These are phyloP conservation scores for Aspergillus affinis DNA, from an alignment of 495 filamentous ascomycete species.

Conservation along the genomic window DNA sequence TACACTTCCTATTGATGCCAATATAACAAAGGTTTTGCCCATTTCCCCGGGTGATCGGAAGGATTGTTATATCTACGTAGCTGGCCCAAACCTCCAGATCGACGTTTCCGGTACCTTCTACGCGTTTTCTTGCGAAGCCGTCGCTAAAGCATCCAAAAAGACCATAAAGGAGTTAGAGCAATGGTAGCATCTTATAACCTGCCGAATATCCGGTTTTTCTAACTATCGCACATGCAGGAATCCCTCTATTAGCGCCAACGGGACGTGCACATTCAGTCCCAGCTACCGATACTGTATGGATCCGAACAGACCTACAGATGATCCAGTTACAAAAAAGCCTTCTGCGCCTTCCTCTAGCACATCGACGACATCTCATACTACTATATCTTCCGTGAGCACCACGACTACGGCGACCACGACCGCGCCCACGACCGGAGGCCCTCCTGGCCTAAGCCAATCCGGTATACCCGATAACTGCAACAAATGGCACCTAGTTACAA, in stretches of 20 bases:
- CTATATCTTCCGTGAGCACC: constrained; percentile 1
- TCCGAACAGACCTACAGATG: constrained; percentile 1
- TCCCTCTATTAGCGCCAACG: constrained; percentile 10
- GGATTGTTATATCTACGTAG: constrained; percentile 11
- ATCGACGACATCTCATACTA: constrained; percentile 1
- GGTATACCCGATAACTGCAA: constrained; percentile 20
- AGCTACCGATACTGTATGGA: constrained; percentile 13
- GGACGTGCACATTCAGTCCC: constrained; percentile 8
- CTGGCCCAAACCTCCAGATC: constrained; percentile 3
- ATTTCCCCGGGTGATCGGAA: constrained; percentile 7
- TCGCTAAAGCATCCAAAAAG: constrained; percentile 1
- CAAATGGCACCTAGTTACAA: constrained; percentile 16
- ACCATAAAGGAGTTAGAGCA: constrained; percentile 1
- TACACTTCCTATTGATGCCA: neutral
- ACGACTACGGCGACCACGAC: constrained; percentile 7
- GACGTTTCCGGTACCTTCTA: constrained; percentile 9
- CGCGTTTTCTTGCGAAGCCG: constrained; percentile 1
- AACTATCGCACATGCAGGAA: constrained; percentile 4
- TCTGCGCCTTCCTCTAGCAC: neutral
- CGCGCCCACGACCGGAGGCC: constrained; percentile 8
- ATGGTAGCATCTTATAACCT: neutral
- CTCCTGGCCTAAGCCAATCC: constrained; percentile 19
- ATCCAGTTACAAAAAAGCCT: neutral
- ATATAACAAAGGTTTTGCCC: neutral
- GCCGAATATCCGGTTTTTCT: neutral